Conservation (phyloP, 257 asterid species). For the Misopates orontium region DNA sequence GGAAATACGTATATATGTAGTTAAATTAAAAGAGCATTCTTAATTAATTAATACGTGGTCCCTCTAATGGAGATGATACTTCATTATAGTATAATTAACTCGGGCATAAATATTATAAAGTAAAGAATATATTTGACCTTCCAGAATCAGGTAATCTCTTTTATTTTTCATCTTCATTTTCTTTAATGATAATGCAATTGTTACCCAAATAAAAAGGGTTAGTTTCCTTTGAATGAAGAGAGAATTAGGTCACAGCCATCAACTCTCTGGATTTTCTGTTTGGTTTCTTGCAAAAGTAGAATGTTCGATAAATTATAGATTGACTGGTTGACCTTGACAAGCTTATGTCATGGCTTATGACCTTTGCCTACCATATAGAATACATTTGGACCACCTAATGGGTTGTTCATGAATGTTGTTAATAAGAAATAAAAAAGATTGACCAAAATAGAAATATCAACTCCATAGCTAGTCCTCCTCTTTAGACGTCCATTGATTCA, state of each 20-base stretch:
- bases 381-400: conserved; percentile 4
- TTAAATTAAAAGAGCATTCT: too few species aligned
- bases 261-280: conserved; percentile 24
- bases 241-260: conserved; percentile 24
- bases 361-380: conserved; percentile 25
- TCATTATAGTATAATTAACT: too few species aligned
- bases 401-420: conserved; percentile 28
- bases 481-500: conserved; percentile 20
- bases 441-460: too few species aligned
- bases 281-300: conserved; percentile 33
- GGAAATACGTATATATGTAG: background rate
- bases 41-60: too few species aligned
- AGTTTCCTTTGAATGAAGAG: background rate
- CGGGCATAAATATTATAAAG: background rate
- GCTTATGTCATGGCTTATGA: conserved; percentile 36
- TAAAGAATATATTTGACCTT: conserved; percentile 9
- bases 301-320: conserved; percentile 26
- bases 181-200: background rate
- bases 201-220: background rate
- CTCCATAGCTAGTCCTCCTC: conserved; percentile 11
- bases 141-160: conserved; percentile 10
- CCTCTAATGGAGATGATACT: too few species aligned
- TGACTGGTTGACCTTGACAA: conserved; percentile 29
- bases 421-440: conserved; percentile 22
- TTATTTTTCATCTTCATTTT: background rate